Percentiles rank a stretch among this genome's conserved stretches.
Conservation (phyloP, 371 early-diverging fungal species). For the Dichotomocladium elegans region DNA sequence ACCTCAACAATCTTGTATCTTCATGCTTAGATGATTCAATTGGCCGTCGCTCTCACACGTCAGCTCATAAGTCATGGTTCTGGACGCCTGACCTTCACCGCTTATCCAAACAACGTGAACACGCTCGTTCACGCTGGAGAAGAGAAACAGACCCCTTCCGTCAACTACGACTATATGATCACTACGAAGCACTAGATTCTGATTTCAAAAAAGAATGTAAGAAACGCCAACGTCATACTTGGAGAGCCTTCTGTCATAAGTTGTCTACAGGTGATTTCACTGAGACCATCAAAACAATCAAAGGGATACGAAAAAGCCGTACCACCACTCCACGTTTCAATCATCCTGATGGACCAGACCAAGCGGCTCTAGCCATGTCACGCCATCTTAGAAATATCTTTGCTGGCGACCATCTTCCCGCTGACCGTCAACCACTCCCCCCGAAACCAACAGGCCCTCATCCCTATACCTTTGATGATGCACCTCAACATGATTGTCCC, state of each 20-base stretch:
- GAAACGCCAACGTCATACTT: conserved; percentile 10
- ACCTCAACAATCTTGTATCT: not conserved
- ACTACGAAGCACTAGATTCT: not conserved
- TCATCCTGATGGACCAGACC: too few species aligned
- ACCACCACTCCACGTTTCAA: not conserved
- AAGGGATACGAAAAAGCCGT: not conserved
- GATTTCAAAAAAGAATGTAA: not conserved
- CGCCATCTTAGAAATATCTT: too few species aligned
- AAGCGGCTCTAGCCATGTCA: too few species aligned
- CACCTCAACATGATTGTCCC: too few species aligned
- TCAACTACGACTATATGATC: too few species aligned
- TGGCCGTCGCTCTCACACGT: not conserved
- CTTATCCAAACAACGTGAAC: not conserved
- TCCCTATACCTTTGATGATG: too few species aligned
- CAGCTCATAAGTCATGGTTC: conserved; percentile 1
- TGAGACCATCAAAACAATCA: conserved; percentile 8
- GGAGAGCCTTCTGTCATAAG: conserved; percentile 5
- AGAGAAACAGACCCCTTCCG: not conserved
- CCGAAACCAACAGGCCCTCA: too few species aligned
- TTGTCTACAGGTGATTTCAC: not conserved
- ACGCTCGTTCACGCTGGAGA: conserved; percentile 8
- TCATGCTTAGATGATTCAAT: not conserved
- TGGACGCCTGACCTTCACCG: not conserved
- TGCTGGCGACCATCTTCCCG: too few species aligned
- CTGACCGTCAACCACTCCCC: too few species aligned